Evolutionary conservation across 2,329 filamentous ascomycete species (phyloP).

Genomic region (Fusarium mangiferae): DNA sequence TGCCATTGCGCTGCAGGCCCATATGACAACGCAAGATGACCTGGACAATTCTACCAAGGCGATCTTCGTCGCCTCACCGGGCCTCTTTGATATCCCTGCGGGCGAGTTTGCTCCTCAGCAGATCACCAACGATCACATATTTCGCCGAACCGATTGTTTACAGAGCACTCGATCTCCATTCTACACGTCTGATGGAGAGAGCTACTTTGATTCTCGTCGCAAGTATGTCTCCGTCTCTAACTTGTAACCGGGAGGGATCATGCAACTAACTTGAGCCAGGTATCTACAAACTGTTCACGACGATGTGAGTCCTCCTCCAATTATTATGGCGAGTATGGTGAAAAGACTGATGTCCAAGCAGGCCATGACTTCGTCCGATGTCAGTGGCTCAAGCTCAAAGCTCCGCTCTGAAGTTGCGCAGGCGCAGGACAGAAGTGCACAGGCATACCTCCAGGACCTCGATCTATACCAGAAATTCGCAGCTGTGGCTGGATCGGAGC

Average conservation of each 20-base stretch:
- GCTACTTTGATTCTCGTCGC: background rate
- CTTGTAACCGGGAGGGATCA: fast-evolving
- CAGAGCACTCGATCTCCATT: background rate
- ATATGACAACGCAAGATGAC: background rate
- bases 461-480: background rate
- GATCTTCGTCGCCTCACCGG: background rate
- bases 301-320: background rate
- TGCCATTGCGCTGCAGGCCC: background rate
- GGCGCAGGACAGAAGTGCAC: background rate
- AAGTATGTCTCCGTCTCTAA: background rate
- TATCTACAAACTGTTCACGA: background rate
- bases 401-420: background rate
- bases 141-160: background rate
- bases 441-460: background rate
- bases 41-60: background rate
- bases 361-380: background rate
- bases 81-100: background rate
- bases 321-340: no score
- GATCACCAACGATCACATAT: background rate
- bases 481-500: background rate
- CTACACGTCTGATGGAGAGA: background rate
- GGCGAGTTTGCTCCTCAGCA: background rate
- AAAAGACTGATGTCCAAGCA: fast-evolving
- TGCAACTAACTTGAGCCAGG: background rate
- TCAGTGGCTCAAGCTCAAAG: background rate